phyloP scores from a whole-genome alignment of 1,284 basidiomycete species.

The Ustilago cynodontis region DNA sequence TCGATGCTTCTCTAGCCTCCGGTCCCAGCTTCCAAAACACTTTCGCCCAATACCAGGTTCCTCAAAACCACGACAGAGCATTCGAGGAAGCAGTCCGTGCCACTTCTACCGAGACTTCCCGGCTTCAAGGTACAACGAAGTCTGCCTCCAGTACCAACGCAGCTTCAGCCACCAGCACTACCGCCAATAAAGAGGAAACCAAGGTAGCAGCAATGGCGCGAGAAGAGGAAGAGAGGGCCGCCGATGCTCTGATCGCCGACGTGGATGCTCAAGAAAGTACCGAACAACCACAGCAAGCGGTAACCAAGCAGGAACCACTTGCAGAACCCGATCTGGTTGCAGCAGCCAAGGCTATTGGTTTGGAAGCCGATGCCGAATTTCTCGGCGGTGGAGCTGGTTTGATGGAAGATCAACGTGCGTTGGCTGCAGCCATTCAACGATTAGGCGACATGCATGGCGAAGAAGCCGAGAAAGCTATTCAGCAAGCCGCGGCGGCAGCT shows the following conservation, averaged over 20 bases:
- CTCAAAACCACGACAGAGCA: constrained; percentile 37
- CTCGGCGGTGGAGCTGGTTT: constrained; percentile 32
- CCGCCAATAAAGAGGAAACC: constrained; percentile 1
- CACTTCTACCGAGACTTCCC: constrained; percentile 1
- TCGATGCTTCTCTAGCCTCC: constrained; percentile 1
- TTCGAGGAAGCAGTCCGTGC: constrained; percentile 19
- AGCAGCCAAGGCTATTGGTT: constrained; percentile 54
- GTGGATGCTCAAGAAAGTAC: constrained; percentile 16
- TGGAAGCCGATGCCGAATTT: constrained; percentile 51
- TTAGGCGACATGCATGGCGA: constrained; percentile 45
- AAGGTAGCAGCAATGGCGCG: constrained; percentile 20
- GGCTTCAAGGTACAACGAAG: background rate
- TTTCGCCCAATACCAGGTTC: constrained; percentile 47
- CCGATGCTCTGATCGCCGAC: constrained; percentile 40
- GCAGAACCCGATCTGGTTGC: constrained; percentile 48
- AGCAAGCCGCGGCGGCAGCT: constrained; percentile 46
- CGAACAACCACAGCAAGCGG: background rate
- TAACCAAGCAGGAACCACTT: constrained; percentile 20
- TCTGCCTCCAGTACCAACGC: background rate
- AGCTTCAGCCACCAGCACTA: background rate
- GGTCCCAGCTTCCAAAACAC: constrained; percentile 47
- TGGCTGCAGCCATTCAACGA: constrained; percentile 55
- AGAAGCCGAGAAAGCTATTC: constrained; percentile 45
- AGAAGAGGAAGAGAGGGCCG: constrained; percentile 47
- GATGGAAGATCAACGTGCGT: constrained; percentile 49